These are phyloP conservation scores for Chaetoscypha palmicola DNA, from an alignment of 2,329 filamentous ascomycete species.

Conservation along the genomic window DNA sequence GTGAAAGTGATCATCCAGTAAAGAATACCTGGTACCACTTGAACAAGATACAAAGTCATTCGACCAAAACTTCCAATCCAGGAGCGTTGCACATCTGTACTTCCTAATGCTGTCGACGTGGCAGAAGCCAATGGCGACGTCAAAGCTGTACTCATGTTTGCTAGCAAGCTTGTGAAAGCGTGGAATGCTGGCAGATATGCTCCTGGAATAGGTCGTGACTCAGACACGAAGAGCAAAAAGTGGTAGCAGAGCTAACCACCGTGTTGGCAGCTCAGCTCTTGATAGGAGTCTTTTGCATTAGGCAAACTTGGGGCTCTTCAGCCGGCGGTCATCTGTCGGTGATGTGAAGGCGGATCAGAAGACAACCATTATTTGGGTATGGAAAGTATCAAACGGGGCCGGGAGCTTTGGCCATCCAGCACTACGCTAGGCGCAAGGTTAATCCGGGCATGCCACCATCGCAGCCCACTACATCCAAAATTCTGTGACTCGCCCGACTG, in stretches of 20 bases:
- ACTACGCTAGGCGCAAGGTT: no score
- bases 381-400: no score
- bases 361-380: neutral
- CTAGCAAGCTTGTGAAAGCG: slow-evolving; percentile 19
- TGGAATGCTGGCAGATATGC: slow-evolving; percentile 15
- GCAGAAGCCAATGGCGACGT: slow-evolving; percentile 12
- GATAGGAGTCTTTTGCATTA: slow-evolving; percentile 13
- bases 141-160: slow-evolving; percentile 21
- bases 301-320: neutral
- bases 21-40: slow-evolving; percentile 49
- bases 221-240: neutral
- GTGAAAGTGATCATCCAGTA: slow-evolving; percentile 81
- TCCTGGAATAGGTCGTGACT: slow-evolving; percentile 4
- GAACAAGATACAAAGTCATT: slow-evolving; percentile 48
- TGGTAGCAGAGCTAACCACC: slow-evolving; percentile 13
- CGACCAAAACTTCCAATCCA: slow-evolving; percentile 53
- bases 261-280: slow-evolving; percentile 12
- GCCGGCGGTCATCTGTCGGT: neutral
- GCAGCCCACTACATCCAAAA: no score
- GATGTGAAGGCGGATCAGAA: neutral
- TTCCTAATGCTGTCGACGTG: slow-evolving; percentile 18
- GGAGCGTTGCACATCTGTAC: slow-evolving; percentile 37
- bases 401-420: no score
- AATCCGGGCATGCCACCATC: no score
- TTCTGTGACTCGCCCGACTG: no score